These are phyloP conservation scores for Leccinum disarticulatum DNA, from an alignment of 768 basidiomycete genomes.

Conservation along the genomic window DNA sequence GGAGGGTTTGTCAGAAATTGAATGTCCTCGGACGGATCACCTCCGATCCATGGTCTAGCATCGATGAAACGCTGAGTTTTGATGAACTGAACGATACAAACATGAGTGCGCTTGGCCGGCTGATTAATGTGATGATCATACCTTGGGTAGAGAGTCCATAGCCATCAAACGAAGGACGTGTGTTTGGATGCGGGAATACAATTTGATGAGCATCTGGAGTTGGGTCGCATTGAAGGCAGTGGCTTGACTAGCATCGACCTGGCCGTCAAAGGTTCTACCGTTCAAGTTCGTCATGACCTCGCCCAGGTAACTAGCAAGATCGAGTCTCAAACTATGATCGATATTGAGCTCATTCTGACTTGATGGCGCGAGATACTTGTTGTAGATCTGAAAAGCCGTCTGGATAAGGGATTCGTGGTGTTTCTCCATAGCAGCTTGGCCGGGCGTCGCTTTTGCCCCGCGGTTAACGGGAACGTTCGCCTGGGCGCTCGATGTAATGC, in stretches of 20 bases:
- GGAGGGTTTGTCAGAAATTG: constrained; percentile 55
- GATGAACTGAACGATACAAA: constrained; percentile 60
- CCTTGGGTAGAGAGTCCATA: constrained; percentile 98
- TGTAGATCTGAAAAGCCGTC: constrained; percentile 91
- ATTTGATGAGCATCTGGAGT: constrained; percentile 85
- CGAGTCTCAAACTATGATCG: constrained; percentile 93
- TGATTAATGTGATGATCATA: constrained; percentile 31
- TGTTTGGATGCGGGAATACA: constrained; percentile 95
- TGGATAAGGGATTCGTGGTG: constrained; percentile 95
- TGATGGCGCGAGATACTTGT: constrained; percentile 93
- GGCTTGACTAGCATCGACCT: constrained; percentile 79
- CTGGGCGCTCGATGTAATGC: constrained; percentile 89
- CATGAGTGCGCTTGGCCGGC: constrained; percentile 10
- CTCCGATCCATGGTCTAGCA: constrained; percentile 76
- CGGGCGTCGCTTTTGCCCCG: constrained; percentile 54
- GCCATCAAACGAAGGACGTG: constrained; percentile 98
- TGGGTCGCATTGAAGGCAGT: constrained; percentile 91
- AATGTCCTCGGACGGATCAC: constrained; percentile 67
- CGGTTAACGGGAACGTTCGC: constrained; percentile 48
- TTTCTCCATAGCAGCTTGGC: constrained; percentile 90
- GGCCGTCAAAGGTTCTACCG: constrained; percentile 76
- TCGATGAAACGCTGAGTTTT: constrained; percentile 82
- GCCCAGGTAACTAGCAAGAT: constrained; percentile 89
- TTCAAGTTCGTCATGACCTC: constrained; percentile 80
- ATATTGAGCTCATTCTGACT: constrained; percentile 97